Evolutionary conservation across 2,329 filamentous ascomycete genomes (phyloP).

Genomic region (Peltaster fructicola): DNA sequence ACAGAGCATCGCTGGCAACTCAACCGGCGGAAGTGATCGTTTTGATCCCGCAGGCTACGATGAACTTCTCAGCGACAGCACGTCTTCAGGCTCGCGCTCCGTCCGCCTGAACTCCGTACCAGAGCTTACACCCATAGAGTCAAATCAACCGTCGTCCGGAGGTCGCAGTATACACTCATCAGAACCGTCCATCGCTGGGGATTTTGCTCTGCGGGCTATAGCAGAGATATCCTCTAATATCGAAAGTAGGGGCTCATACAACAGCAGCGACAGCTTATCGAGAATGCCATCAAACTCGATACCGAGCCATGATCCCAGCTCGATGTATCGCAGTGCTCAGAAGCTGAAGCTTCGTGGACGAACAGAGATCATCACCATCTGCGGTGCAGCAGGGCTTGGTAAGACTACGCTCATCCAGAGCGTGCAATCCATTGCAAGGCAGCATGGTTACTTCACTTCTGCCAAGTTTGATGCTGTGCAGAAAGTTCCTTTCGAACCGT

Average conservation of each 20-base stretch:
- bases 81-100: constrained; percentile 34
- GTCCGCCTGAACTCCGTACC: constrained; percentile 22
- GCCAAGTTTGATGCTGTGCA: constrained; percentile 43
- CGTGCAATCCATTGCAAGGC: constrained; percentile 38
- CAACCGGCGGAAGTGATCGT: constrained; percentile 16
- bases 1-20: constrained; percentile 29
- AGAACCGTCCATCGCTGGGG: too few relatives aligned
- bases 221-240: too few relatives aligned
- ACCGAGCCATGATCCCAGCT: constrained; percentile 8
- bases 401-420: constrained; percentile 43
- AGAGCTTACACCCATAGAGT: constrained; percentile 9
- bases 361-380: constrained; percentile 41
- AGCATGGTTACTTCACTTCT: constrained; percentile 41
- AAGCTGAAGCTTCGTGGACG: constrained; percentile 36
- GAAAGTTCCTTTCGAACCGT: constrained; percentile 42
- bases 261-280: too few relatives aligned
- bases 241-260: too few relatives aligned
- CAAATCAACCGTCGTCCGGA: too few relatives aligned
- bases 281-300: too few relatives aligned
- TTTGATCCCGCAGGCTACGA: constrained; percentile 13
- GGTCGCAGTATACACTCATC: too few relatives aligned
- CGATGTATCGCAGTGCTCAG: constrained; percentile 23
- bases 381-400: constrained; percentile 38
- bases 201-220: too few relatives aligned
- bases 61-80: constrained; percentile 32